phyloP scores from a whole-genome alignment of 1,284 basidiomycete species.

The Fomes fomentarius region DNA sequence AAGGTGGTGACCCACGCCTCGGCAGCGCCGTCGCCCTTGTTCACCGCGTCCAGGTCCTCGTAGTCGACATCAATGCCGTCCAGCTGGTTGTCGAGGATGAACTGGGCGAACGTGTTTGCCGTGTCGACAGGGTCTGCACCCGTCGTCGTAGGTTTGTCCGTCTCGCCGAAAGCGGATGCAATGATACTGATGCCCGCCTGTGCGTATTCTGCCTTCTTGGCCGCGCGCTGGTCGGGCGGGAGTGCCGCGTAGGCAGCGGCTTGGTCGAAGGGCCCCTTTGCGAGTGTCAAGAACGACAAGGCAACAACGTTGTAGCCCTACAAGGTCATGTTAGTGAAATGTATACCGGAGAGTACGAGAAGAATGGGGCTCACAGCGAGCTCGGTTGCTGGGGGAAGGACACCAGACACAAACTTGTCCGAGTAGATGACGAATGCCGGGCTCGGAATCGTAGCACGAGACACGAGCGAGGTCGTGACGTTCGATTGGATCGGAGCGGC shows the following conservation, averaged over 20 bases:
- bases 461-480: not conserved
- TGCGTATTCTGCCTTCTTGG: conserved; percentile 44
- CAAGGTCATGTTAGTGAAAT: conserved; percentile 9
- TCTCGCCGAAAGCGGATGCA: conserved; percentile 54
- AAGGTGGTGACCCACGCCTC: conserved; percentile 48
- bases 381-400: conserved; percentile 39
- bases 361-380: conserved; percentile 38
- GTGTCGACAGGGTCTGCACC: conserved; percentile 43
- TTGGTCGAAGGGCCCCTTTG: conserved; percentile 49
- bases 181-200: conserved; percentile 51
- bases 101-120: conserved; percentile 51
- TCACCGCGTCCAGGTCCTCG: conserved; percentile 54
- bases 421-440: conserved; percentile 42
- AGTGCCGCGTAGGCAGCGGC: conserved; percentile 45
- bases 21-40: conserved; percentile 40
- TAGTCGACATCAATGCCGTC: conserved; percentile 65
- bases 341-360: conserved; percentile 33
- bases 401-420: conserved; percentile 43
- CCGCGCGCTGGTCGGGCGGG: conserved; percentile 34
- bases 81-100: conserved; percentile 50
- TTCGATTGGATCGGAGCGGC: no score
- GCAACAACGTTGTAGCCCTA: conserved; percentile 52
- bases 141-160: conserved; percentile 51
- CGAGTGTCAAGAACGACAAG: conserved; percentile 45
- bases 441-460: not conserved